Conservation (phyloP, 306 rosid species). For the Pyrus pyrifolia region DNA sequence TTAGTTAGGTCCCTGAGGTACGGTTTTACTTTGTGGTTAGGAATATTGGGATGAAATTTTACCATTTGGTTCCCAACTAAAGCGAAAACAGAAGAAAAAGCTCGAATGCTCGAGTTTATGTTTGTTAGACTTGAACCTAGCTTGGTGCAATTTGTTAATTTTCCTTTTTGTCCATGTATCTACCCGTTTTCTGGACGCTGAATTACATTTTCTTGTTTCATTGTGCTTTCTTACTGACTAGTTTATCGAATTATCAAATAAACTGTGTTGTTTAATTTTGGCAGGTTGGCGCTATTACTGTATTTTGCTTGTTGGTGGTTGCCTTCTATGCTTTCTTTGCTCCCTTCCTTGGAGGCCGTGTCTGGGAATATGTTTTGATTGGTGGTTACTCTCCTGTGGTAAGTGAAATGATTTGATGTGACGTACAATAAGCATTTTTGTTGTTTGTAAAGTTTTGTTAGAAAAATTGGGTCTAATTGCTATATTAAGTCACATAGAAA, state of each 20-base stretch:
- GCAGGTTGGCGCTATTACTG: conserved; percentile 89
- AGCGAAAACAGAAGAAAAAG: neutral
- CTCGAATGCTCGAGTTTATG: neutral
- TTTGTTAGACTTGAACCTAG: neutral
- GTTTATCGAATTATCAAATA: conserved; percentile 10
- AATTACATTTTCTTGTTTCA: neutral
- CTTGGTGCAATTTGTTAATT: neutral
- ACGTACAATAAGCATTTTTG: neutral
- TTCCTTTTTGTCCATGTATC: neutral
- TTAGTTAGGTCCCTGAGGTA: neutral
- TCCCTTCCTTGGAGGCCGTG: conserved; percentile 81
- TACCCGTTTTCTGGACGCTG: neutral
- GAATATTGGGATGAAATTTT: neutral
- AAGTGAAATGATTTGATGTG: conserved; percentile 18
- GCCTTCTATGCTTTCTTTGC: conserved; percentile 93
- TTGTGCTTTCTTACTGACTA: neutral
- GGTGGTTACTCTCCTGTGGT: conserved; percentile 85
- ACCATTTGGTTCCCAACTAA: neutral
- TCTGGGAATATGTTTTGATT: conserved; percentile 66
- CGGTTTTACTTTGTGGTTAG: neutral
- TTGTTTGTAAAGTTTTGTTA: too few relatives aligned
- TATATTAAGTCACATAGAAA: too few relatives aligned
- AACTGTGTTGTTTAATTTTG: conserved; percentile 32
- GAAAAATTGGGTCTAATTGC: too few relatives aligned
- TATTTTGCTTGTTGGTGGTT: conserved; percentile 77